These are phyloP conservation scores for Gloeophyllum trabeum DNA, from an alignment of 768 basidiomycete genomes.

Conservation along the genomic window DNA sequence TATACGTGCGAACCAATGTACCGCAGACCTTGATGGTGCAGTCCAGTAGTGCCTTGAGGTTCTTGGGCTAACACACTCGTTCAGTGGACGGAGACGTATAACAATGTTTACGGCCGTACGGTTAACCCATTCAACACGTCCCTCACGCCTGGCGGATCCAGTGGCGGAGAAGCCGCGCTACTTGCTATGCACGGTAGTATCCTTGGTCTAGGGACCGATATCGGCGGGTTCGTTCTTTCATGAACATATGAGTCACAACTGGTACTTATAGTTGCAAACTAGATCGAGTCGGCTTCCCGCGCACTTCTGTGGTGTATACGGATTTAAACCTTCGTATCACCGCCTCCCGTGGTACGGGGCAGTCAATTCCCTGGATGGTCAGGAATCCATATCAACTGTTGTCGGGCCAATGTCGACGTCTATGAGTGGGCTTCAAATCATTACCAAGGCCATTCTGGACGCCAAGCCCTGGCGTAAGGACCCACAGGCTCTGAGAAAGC, in stretches of 20 bases:
- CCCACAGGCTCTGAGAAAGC: constrained; percentile 12
- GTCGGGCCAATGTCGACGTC: constrained; percentile 22
- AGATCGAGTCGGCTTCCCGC: constrained; percentile 19
- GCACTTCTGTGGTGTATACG: constrained; percentile 20
- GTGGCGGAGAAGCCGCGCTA: constrained; percentile 58
- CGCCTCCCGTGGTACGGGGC: constrained; percentile 16
- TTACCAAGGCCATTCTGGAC: constrained; percentile 18
- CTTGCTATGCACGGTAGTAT: constrained; percentile 48
- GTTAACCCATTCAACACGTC: constrained; percentile 46
- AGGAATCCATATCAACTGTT: constrained; percentile 20
- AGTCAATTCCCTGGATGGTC: constrained; percentile 8
- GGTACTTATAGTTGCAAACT: neutral
- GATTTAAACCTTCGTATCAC: constrained; percentile 18
- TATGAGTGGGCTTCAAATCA: constrained; percentile 17
- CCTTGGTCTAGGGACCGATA: constrained; percentile 54
- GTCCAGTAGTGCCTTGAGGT: neutral
- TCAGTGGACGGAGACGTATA: constrained; percentile 18
- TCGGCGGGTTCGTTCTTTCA: constrained; percentile 33
- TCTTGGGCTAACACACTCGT: constrained; percentile 1
- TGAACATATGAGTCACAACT: neutral
- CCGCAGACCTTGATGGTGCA: constrained; percentile 68
- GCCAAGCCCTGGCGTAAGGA: constrained; percentile 21
- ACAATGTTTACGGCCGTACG: constrained; percentile 30
- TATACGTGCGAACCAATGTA: constrained; percentile 63
- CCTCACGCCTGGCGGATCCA: constrained; percentile 51